Conservation (phyloP, 2,329 filamentous ascomycete genomes). For the Talaromyces sp. region DNA sequence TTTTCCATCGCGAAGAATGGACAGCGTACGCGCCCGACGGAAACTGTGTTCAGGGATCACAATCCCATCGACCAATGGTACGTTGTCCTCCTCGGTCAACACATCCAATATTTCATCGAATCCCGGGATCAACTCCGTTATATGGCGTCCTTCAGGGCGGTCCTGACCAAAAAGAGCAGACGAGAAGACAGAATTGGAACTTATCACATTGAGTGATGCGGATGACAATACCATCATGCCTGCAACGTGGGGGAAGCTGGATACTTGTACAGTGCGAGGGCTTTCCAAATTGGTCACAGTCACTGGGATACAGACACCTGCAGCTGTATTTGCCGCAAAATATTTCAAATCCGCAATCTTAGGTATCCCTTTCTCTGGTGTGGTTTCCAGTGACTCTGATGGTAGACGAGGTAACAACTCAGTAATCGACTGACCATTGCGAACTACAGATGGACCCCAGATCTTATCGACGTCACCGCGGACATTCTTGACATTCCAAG, state of each 20-base stretch:
- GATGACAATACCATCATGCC: slow-evolving; percentile 94
- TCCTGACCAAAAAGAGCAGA: slow-evolving; percentile 88
- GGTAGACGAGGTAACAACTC: slow-evolving; percentile 81
- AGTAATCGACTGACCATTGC: slow-evolving; percentile 72
- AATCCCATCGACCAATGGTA: slow-evolving; percentile 86
- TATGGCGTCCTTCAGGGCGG: slow-evolving; percentile 75
- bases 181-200: slow-evolving; percentile 93
- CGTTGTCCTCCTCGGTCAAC: slow-evolving; percentile 81
- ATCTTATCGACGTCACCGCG: slow-evolving; percentile 80
- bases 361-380: slow-evolving; percentile 72
- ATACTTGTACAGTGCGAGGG: slow-evolving; percentile 75
- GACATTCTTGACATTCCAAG: slow-evolving; percentile 70
- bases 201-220: slow-evolving; percentile 75
- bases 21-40: slow-evolving; percentile 79
- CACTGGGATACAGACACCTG: slow-evolving; percentile 79
- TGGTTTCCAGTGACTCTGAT: slow-evolving; percentile 68
- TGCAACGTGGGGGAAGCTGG: slow-evolving; percentile 95
- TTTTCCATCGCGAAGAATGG: slow-evolving; percentile 80
- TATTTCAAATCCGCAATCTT: slow-evolving; percentile 72
- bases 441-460: slow-evolving; percentile 73
- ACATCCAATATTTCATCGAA: slow-evolving; percentile 84
- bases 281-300: slow-evolving; percentile 74
- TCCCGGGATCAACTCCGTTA: slow-evolving; percentile 79
- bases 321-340: slow-evolving; percentile 81
- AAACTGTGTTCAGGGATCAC: slow-evolving; percentile 97